Evolutionary conservation across 768 basidiomycete species (phyloP).

Genomic region (Termitomyces sp.): DNA sequence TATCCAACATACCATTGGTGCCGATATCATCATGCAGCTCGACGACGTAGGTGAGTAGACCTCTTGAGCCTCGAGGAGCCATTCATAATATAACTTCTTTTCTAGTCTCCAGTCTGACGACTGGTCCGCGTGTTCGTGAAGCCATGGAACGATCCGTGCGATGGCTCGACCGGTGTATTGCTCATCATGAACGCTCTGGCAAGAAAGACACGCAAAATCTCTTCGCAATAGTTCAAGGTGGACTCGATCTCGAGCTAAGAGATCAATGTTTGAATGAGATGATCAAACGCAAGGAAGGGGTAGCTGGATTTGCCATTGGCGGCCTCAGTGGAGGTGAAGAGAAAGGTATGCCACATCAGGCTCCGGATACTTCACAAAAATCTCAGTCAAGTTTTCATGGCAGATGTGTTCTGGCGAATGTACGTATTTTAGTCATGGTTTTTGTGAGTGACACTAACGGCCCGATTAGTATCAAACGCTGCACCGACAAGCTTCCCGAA

Average conservation of each 20-base stretch:
- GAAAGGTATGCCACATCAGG: slow-evolving; percentile 55
- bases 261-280: slow-evolving; percentile 80
- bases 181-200: slow-evolving; percentile 67
- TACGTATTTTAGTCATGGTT: slow-evolving; percentile 32
- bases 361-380: background rate
- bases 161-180: slow-evolving; percentile 89
- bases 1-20: slow-evolving; percentile 88
- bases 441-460: background rate
- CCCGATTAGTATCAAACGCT: slow-evolving; percentile 68
- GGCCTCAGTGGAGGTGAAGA: slow-evolving; percentile 90
- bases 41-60: slow-evolving; percentile 78
- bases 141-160: slow-evolving; percentile 87
- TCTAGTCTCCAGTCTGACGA: slow-evolving; percentile 75
- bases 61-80: background rate
- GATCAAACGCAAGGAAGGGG: slow-evolving; percentile 68
- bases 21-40: slow-evolving; percentile 93
- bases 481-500: slow-evolving; percentile 72
- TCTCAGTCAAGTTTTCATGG: background rate
- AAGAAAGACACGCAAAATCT: slow-evolving; percentile 71
- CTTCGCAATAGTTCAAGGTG: slow-evolving; percentile 92
- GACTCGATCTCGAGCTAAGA: slow-evolving; percentile 68
- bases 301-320: slow-evolving; percentile 91
- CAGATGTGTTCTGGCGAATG: slow-evolving; percentile 87
- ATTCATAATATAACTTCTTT: slow-evolving; percentile 1
- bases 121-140: slow-evolving; percentile 79